These are phyloP conservation scores for Hyaloscypha variabilis DNA, from an alignment of 495 filamentous ascomycete species.

Conservation along the genomic window DNA sequence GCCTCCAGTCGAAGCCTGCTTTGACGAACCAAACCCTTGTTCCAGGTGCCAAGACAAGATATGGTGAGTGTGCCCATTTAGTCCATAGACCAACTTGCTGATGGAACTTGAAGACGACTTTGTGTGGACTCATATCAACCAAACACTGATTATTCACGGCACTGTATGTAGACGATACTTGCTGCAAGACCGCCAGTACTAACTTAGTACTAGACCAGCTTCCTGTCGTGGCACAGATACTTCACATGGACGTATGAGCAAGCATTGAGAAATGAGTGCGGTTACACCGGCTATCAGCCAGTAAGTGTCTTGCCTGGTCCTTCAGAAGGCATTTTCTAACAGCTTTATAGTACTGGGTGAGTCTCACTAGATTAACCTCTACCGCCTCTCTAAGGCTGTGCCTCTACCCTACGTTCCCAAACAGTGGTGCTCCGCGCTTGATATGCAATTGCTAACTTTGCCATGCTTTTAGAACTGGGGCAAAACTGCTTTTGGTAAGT, in stretches of 20 bases:
- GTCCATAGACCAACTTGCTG: neutral
- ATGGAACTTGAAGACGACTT: constrained; percentile 67
- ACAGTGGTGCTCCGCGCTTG: neutral
- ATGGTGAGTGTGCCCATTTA: neutral
- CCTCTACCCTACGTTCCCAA: neutral
- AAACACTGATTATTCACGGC: constrained; percentile 64
- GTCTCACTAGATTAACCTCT: neutral
- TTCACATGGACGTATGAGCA: constrained; percentile 67
- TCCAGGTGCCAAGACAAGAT: constrained; percentile 40
- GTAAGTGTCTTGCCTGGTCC: constrained; percentile 6
- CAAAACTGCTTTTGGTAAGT: constrained; percentile 39
- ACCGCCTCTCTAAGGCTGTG: neutral
- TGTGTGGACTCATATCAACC: constrained; percentile 62
- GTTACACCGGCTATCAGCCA: constrained; percentile 57
- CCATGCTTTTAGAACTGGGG: constrained; percentile 52
- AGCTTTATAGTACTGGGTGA: constrained; percentile 21
- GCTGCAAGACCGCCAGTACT: constrained; percentile 22
- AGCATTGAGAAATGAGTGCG: constrained; percentile 70
- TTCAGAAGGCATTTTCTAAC: no score
- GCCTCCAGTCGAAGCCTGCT: constrained; percentile 58
- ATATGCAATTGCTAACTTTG: neutral
- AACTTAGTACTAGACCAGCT: constrained; percentile 52
- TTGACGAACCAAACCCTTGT: constrained; percentile 37
- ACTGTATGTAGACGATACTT: constrained; percentile 33
- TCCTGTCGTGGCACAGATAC: constrained; percentile 75